Base-by-base conservation (phyloP, 2,329 filamentous ascomycete genomes). In the Cadophora gregata region DNA sequence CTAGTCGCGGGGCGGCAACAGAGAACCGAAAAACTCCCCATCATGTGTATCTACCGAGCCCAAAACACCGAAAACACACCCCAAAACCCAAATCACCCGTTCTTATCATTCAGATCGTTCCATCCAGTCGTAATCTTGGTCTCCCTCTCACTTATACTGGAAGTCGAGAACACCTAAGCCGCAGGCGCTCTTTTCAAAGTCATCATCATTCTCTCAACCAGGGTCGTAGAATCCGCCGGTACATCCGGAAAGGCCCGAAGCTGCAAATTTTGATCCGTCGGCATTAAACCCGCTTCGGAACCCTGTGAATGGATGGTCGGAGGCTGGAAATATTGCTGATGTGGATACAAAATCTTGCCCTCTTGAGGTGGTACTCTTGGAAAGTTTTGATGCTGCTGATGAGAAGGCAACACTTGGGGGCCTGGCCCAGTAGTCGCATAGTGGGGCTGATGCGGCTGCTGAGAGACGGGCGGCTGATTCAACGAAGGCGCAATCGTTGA, bases 171-270 rank as follows among this genome's bases (percentile, higher is more conserved):
- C 25, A 63, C 12, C 45, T 60, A 31, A 27, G 21, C 25, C 19
- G 63, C 48, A 14, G 66, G 48, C 21, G 70, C 71, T 59, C 81
- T 78, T 50, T 81, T 80, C 16, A 87, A 76, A 69, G 85, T 85
- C 51, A 75, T 73, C 79, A 87, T 82, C 79, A 87, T 83, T 68
- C 80, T 81, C 73, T 86, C 83, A 53, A 86, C 80, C 48, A 86
- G 78, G 29, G 81, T 72, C 4, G 72, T 72, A 0, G 74, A 75
- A 59, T 77, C 75, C 36, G 68, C 70, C 9, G 76, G 75, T 2
- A 77, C 74, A 66, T 77, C 75, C 12, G 75, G 72, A n/a, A 74
- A 72, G 29, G 74, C 71, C n/a, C 71, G 67, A 25, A 19, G 29
- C 24, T 48, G 63, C 45, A 60, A 36, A n/a, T 65, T 38, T 61